Evolutionary conservation across 2,329 filamentous ascomycete genomes (phyloP).

Genomic region (Fusarium piperis): DNA sequence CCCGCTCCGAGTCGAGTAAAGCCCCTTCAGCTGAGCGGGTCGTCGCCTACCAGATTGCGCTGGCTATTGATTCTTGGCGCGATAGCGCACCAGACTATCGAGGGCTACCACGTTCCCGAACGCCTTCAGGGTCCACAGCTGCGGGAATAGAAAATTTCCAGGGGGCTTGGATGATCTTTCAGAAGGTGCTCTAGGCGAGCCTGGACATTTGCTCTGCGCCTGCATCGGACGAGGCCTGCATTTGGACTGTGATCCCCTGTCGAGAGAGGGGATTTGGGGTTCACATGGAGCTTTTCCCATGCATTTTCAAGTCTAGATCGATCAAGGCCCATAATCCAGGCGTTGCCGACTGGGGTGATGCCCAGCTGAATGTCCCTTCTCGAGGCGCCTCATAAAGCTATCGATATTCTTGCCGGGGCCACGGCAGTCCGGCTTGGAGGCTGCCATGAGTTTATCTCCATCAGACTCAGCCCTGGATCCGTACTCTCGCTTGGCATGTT

Average conservation of each 20-base stretch:
- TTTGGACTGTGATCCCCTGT: background rate
- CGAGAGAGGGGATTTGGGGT: background rate
- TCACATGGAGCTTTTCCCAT: background rate
- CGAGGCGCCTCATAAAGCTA: background rate
- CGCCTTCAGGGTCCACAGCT: background rate
- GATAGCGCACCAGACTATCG: background rate
- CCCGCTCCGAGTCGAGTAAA: background rate
- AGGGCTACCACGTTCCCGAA: background rate
- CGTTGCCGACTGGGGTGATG: background rate
- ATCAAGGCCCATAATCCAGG: background rate
- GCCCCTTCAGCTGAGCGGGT: background rate
- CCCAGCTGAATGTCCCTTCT: background rate
- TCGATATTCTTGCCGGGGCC: background rate
- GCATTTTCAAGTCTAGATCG: background rate
- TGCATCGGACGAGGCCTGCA: background rate
- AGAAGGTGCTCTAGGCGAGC: background rate
- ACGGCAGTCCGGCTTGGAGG: background rate
- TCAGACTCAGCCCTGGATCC: background rate
- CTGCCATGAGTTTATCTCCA: background rate
- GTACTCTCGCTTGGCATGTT: background rate
- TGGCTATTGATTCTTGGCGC: background rate
- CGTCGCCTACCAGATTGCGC: background rate
- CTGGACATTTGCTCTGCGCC: background rate
- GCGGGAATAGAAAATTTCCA: background rate
- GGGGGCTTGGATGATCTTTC: background rate